These are phyloP conservation scores for Yamadazyma songkhlaensis DNA, from an alignment of 1,139 yeast genomes.

Conservation along the genomic window DNA sequence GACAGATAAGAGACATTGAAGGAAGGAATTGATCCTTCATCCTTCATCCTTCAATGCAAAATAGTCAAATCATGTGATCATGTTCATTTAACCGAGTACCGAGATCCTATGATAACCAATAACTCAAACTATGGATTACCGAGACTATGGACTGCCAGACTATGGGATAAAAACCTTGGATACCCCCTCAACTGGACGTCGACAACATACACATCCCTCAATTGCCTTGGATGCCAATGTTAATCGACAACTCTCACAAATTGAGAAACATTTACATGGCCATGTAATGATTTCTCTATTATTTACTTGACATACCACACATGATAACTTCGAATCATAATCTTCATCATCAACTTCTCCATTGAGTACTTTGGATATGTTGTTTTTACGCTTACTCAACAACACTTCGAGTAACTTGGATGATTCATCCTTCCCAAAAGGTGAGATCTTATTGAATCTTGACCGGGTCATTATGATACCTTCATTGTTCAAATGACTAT, in stretches of 20 bases:
- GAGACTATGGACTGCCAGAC: not conserved
- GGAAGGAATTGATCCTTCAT: too few species aligned
- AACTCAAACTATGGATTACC: not conserved
- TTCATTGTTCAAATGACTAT: slow-evolving; percentile 30
- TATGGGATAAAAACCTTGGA: slow-evolving; percentile 52
- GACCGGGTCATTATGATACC: slow-evolving; percentile 40
- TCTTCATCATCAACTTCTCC: slow-evolving; percentile 6
- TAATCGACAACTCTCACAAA: slow-evolving; percentile 80
- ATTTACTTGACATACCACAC: slow-evolving; percentile 81
- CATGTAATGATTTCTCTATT: slow-evolving; percentile 78
- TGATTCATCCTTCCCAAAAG: slow-evolving; percentile 20
- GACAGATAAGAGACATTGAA: too few species aligned
- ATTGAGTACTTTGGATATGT: slow-evolving; percentile 8
- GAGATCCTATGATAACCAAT: not conserved
- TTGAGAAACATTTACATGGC: slow-evolving; percentile 91
- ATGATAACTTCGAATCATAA: slow-evolving; percentile 29
- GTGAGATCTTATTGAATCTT: slow-evolving; percentile 21
- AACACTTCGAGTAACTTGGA: slow-evolving; percentile 22
- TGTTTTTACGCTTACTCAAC: slow-evolving; percentile 15
- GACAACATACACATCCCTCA: slow-evolving; percentile 82
- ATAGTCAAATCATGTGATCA: too few species aligned
- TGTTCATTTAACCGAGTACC: not conserved
- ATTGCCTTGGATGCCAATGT: slow-evolving; percentile 74
- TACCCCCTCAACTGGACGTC: slow-evolving; percentile 64
- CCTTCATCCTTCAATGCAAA: too few species aligned